A percentile compares a stretch with the other conserved stretches of the same genome.
Evolutionary conservation across 2,329 filamentous ascomycete species (phyloP).

Genomic region (Leptosphaerulina australis): DNA sequence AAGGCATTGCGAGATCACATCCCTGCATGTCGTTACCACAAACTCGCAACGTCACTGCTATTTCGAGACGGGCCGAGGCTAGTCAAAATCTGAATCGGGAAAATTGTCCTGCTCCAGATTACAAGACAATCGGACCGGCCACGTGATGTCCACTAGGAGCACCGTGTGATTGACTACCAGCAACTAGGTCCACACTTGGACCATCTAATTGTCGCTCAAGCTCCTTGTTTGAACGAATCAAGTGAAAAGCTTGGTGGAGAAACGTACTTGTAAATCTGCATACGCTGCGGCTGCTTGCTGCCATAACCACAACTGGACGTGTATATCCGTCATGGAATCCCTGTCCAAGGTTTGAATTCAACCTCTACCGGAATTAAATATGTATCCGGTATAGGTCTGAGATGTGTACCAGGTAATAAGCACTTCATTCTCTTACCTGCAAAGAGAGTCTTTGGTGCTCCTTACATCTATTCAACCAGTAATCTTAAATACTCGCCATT

Average conservation of each 20-base stretch:
- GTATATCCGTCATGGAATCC: too few relatives aligned
- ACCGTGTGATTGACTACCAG: constrained; percentile 1
- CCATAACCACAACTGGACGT: too few relatives aligned
- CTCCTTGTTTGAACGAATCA: not conserved
- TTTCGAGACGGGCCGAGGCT: constrained; percentile 1
- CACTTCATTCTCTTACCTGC: too few relatives aligned
- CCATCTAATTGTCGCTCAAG: not conserved
- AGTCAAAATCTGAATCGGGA: not conserved
- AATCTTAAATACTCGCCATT: not conserved
- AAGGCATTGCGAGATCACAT: constrained; percentile 20
- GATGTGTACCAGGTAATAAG: too few relatives aligned
- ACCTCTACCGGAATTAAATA: too few relatives aligned
- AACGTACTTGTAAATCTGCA: not conserved
- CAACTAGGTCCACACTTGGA: constrained; percentile 5
- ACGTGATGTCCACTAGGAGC: constrained; percentile 1
- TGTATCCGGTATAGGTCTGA: too few relatives aligned
- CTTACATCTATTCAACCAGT: too few relatives aligned
- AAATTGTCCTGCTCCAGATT: constrained; percentile 12
- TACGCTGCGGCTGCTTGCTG: not conserved
- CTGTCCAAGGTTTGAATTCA: too few relatives aligned
- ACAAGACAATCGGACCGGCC: not conserved
- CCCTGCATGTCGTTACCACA: constrained; percentile 22
- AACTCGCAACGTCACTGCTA: constrained; percentile 4
- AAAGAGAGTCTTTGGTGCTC: too few relatives aligned
- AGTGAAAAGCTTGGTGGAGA: constrained; percentile 9